Percentiles rank a stretch among this genome's conserved stretches.
These are phyloP conservation scores for Pseudogymnoascus sp. DNA, from an alignment of 2,329 filamentous ascomycete species.

Conservation along the genomic window DNA sequence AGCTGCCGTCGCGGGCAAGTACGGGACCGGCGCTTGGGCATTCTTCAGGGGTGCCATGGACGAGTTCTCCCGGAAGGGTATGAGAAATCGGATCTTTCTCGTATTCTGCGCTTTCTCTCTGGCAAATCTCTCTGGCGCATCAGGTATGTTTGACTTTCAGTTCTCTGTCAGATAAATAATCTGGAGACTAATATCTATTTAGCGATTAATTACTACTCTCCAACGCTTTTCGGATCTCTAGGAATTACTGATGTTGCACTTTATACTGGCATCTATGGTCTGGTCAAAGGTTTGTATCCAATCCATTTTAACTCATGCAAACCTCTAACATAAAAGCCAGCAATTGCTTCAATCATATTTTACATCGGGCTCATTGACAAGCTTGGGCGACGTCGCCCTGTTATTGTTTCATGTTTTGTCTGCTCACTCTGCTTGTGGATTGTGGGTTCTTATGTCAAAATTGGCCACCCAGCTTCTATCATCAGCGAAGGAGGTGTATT, in stretches of 20 bases:
- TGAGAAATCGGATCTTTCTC: conserved; percentile 32
- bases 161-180: not conserved
- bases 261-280: conserved; percentile 43
- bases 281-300: conserved; percentile 27
- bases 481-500: conserved; percentile 23
- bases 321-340: conserved; percentile 12
- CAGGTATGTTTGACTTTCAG: conserved; percentile 12
- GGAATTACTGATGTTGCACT: conserved; percentile 38
- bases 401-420: conserved; percentile 39
- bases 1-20: not conserved
- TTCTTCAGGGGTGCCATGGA: conserved; percentile 21
- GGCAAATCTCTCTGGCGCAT: conserved; percentile 34
- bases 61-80: conserved; percentile 23
- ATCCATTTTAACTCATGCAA: not conserved
- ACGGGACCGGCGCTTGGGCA: conserved; percentile 17
- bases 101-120: conserved; percentile 31
- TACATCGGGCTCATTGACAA: conserved; percentile 33
- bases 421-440: conserved; percentile 43
- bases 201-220: conserved; percentile 37
- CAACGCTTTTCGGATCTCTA: conserved; percentile 34
- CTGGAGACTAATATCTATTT: not conserved
- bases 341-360: conserved; percentile 34
- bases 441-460: conserved; percentile 45
- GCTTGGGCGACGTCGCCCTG: conserved; percentile 33
- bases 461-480: conserved; percentile 38